Evolutionary conservation across 148 eudicot genomes (phyloP), one percentile per base, ranked within the genome.

Genomic region (Drosera capensis): DNA sequence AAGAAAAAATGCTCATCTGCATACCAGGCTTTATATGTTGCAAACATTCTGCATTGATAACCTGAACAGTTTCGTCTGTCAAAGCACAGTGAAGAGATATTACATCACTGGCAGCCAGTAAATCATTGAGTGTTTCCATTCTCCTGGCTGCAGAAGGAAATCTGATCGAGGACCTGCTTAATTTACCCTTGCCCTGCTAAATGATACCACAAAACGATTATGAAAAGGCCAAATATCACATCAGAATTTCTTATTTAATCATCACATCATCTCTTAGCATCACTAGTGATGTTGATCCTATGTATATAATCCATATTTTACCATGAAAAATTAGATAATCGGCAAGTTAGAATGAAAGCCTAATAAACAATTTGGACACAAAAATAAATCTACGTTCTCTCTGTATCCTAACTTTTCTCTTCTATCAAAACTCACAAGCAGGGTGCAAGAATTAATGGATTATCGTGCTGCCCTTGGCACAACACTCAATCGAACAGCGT

Each of bases 91-190:
- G 95, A 44, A 90, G 80, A 29, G 95, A 90, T 51, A 90, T 63
- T 28, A 90, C 85, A 68, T 90, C 99, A 62, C 99, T 90, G 37
- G 99, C 94, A 52, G 99, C 95, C 60, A 90, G 72, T 59, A 90
- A 68, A 68, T 90, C 99, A 54, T 90, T 90, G 28, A 90, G 88
- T 15, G 99, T 90, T 60, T 90, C 99, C 99, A 90, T 90, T 71
- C 85, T 85, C 66, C 99, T 69, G 31, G 99, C 99, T 60, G 94
- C 88, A 55, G 93, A 66, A 43, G 95, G 99, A 43, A 85, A 90
- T 37, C 65, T 61, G 37, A 62, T 46, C 11, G 77, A 50, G 29
- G 85, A 40, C 54, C 83, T 57, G 50, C 65, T 78, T 49, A 68
- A 51, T 59, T 72, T 72, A 22, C 73, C 72, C 24, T 56, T 62